Percentiles rank a stretch among this genome's conserved stretches.
These are phyloP conservation scores for Sequoiadendron giganteum DNA, from an alignment of 75 land plant genomes.

Conservation along the genomic window DNA sequence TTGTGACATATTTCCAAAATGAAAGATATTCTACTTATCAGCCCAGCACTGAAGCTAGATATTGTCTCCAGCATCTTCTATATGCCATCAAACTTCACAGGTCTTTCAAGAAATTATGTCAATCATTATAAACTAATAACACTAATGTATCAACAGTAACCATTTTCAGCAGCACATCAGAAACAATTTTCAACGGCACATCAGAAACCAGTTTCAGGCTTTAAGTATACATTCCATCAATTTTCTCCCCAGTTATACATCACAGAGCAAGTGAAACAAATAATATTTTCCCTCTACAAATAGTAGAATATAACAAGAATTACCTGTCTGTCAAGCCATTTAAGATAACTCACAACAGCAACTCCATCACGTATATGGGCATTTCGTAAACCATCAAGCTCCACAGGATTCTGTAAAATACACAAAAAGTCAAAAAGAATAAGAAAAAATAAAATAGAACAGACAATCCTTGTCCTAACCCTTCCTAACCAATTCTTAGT, in stretches of 20 bases:
- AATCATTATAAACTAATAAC: background rate
- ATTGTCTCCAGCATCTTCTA: background rate
- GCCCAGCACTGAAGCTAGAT: background rate
- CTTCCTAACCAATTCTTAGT: background rate
- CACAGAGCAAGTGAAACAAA: background rate
- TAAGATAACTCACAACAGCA: constrained; percentile 90
- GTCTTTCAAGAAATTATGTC: background rate
- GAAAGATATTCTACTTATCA: background rate
- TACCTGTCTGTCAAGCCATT: constrained; percentile 93
- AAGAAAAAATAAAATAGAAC: constrained; percentile 1
- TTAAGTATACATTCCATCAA: background rate
- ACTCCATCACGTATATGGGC: constrained; percentile 97
- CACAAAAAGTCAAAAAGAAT: background rate
- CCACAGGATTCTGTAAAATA: constrained; percentile 76
- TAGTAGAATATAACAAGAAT: background rate
- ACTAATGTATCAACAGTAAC: background rate
- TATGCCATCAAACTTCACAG: background rate
- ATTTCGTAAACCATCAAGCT: constrained; percentile 87
- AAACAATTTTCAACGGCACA: background rate
- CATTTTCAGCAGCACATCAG: background rate
- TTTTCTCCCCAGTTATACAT: background rate
- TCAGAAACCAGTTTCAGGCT: background rate
- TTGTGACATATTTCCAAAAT: background rate
- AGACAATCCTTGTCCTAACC: background rate
- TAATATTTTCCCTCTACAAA: background rate